Conservation (phyloP, 805 yeast genomes). For the Kuraishia capsulata region DNA sequence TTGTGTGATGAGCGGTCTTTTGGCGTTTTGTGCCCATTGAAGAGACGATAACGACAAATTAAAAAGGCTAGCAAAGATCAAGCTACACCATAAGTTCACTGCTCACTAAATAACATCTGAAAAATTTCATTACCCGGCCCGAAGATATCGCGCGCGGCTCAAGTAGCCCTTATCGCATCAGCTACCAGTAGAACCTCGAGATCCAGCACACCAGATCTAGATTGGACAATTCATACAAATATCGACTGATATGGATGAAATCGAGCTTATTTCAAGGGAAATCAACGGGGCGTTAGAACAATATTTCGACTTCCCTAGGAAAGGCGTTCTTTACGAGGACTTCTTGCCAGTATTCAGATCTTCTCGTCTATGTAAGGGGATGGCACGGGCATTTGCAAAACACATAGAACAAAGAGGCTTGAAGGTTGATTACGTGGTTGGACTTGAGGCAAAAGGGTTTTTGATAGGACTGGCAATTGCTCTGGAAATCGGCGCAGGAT, state of each 20-base stretch:
- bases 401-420: constrained; percentile 52
- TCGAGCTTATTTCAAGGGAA: constrained; percentile 28
- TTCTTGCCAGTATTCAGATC: constrained; percentile 86
- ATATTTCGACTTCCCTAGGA: constrained; percentile 88
- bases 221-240: too few species aligned
- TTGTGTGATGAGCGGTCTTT: constrained; percentile 9
- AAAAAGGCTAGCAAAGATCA: too few species aligned
- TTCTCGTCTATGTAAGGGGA: constrained; percentile 72
- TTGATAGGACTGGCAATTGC: constrained; percentile 95
- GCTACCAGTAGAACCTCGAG: too few species aligned
- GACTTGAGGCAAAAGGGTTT: constrained; percentile 95
- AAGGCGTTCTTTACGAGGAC: constrained; percentile 92
- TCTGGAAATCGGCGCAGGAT: constrained; percentile 78
- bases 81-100: too few species aligned
- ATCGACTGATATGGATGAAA: constrained; percentile 10
- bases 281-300: constrained; percentile 51
- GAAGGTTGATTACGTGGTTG: constrained; percentile 82
- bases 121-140: too few species aligned
- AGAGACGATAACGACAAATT: too few species aligned
- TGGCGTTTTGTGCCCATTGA: too few species aligned
- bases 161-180: too few species aligned
- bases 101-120: too few species aligned
- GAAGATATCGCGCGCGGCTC: too few species aligned
- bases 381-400: constrained; percentile 69
- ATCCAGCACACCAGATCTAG: too few species aligned